These are phyloP conservation scores for Puya raimondii DNA, from an alignment of 176 grass and related monocot genomes.

Conservation along the genomic window DNA sequence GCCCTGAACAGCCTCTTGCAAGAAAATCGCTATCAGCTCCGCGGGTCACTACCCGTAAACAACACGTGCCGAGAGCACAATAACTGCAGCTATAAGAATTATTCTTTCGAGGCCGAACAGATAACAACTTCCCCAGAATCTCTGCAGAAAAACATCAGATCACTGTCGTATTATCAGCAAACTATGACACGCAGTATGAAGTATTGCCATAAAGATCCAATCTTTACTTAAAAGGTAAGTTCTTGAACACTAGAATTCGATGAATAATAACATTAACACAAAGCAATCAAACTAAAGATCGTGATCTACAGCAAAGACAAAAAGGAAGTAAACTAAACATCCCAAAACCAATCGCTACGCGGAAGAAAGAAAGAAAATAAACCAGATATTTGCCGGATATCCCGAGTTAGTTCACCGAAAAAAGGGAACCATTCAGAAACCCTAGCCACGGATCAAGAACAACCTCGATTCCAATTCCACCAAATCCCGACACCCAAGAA, in stretches of 20 bases:
- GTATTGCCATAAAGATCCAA: background rate
- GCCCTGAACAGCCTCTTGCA: background rate
- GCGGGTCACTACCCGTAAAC: background rate
- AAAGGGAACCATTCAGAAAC: background rate
- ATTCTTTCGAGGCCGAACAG: background rate
- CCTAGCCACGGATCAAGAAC: background rate
- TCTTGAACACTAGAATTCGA: background rate
- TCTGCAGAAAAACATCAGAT: background rate
- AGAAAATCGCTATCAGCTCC: background rate
- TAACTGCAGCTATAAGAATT: background rate
- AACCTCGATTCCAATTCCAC: background rate
- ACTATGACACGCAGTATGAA: background rate
- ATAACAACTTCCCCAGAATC: background rate
- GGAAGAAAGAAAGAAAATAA: background rate
- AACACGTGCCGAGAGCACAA: background rate
- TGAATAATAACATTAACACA: background rate
- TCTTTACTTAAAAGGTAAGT: background rate
- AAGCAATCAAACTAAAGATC: slow-evolving; percentile 1
- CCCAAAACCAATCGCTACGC: background rate
- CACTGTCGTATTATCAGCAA: background rate
- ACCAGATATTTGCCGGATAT: no score
- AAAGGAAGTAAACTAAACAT: background rate
- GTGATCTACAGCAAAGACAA: background rate
- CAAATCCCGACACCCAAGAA: background rate
- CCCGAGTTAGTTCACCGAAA: background rate